Percentiles rank a stretch among this genome's conserved stretches.
These are phyloP conservation scores for Artomyces pyxidatus DNA, from an alignment of 768 basidiomycete species.

Conservation along the genomic window DNA sequence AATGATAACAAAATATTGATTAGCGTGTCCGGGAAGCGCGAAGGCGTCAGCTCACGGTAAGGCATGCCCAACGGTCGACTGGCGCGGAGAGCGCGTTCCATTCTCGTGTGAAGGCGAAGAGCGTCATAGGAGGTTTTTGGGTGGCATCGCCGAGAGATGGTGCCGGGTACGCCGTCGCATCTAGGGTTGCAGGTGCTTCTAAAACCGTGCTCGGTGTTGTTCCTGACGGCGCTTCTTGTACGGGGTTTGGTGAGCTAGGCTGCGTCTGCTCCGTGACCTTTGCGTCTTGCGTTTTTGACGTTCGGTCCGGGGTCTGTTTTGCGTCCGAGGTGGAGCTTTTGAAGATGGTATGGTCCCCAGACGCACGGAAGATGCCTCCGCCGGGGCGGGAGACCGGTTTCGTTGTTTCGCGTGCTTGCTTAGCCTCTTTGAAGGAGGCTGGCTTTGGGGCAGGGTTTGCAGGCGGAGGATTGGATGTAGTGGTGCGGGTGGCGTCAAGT, in stretches of 20 bases:
- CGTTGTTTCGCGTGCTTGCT: constrained; percentile 41
- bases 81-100: constrained; percentile 42
- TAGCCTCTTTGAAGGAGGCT: constrained; percentile 49
- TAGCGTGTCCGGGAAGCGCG: background rate
- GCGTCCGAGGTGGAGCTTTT: constrained; percentile 18
- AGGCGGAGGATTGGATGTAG: constrained; percentile 5
- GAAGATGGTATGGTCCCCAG: constrained; percentile 56
- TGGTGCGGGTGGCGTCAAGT: constrained; percentile 5
- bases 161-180: background rate
- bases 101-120: constrained; percentile 54
- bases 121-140: constrained; percentile 30
- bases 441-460: constrained; percentile 18
- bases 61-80: constrained; percentile 46
- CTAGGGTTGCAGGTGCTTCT: background rate
- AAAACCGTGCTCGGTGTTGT: background rate
- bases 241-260: too few relatives aligned
- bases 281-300: background rate
- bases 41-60: constrained; percentile 39
- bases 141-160: background rate
- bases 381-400: constrained; percentile 38
- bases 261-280: too few relatives aligned
- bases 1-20: background rate
- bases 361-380: constrained; percentile 65
- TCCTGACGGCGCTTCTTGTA: too few relatives aligned
- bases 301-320: background rate